Evolutionary conservation across 768 basidiomycete genomes (phyloP), one percentile per base, ranked within the genome.

Genomic region (Tulasnella sp.): DNA sequence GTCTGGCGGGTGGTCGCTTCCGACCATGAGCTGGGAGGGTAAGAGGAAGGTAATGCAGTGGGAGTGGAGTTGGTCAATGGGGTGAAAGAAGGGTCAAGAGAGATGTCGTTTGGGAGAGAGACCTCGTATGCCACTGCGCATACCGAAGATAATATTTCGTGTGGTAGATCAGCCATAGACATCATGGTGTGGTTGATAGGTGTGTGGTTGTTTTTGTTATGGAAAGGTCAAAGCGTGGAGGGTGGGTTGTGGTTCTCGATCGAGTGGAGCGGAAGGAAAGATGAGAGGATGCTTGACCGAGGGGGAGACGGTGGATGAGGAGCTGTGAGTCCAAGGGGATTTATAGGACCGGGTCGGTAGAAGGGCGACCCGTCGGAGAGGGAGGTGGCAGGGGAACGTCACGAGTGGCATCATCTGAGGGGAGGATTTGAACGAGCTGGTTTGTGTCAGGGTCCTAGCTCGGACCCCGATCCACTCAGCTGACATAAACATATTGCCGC

Each of bases 71-170:
- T 11, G 75, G 34, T 85, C 37, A 88, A 85, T 20, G 86, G 85
- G 77, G 86, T 83, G 44, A 92, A 86, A 76, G 93, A 88, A 41
- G 95, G 94, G 84, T 96, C 94, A 82, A 96, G 89, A 46, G 93
- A 93, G 9, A 87, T 83, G 14, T 86, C 72, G 11, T 92, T 88
- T 14, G 91, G 91, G 5, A 92, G 85, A 81, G 92, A 90, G 41
- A 91, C 87, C 8, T 90, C 89, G 83, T 92, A 94, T 48, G 96
- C 87, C 79, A 93, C 89, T 0, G 92, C 90, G 82, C 93, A 95
- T 81, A 96, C 92, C 42, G 91, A 86, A 80, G 90, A 90, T 79
- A 94, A 89, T 22, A 96, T 86, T 83, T 96, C 94, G 11, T 79
- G 78, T 18, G 78, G 78, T n/a, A 69, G 69, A 46, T 75, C 72